Evolutionary conservation across 352 stramenopile species (phyloP), one percentile per base, ranked within the genome.

Genomic region (Phytopythium kandeliae): DNA sequence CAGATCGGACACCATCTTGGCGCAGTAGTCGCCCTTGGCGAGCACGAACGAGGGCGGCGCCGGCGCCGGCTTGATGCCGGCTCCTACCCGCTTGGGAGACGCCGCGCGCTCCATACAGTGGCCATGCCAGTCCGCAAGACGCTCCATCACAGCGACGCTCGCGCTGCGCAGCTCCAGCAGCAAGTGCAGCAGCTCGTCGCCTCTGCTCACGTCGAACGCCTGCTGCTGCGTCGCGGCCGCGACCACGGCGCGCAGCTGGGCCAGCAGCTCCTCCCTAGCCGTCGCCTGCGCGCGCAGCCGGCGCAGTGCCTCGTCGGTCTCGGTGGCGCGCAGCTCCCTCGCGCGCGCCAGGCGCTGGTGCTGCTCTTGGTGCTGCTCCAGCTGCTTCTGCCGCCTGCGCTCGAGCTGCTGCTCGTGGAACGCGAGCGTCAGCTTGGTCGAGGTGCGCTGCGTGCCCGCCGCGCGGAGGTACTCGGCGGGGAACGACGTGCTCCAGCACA

Each of bases 1-100:
- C 21, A 92, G 65, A 55, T 93, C 83, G 10, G 69, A 66, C 5
- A 87, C 35, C 76, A 93, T 90, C 40, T 86, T 86, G 48, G 66
- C 59, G 24, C 71, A 70, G 49, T 93, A 93, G 57, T 89, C 86
- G 26, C 69, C 51, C 16, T 69, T 73, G 10, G 86, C 67, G 26
- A 70, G 78, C 9, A 70, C 54, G 56, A 85, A 86, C 4, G 74
- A 55, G 4, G 48, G 57, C 35, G 71, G 54, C 8, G 51, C 48
- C 2, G 56, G 40, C 4, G 22, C 12, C n/a, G 0, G 9, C 2
- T 16, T 33, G 35, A 3, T 2, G 22, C 35, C 0, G 40, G 8
- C 19, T 42, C 35, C 15, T 7, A 34, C 10, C 4, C 21, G 22
- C 62, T 64, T 60, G n/a, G 54, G 55, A n/a, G 55, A 54, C 13